Evolutionary conservation across 352 stramenopile genomes (phyloP).

Genomic region (Pythium aquatile): DNA sequence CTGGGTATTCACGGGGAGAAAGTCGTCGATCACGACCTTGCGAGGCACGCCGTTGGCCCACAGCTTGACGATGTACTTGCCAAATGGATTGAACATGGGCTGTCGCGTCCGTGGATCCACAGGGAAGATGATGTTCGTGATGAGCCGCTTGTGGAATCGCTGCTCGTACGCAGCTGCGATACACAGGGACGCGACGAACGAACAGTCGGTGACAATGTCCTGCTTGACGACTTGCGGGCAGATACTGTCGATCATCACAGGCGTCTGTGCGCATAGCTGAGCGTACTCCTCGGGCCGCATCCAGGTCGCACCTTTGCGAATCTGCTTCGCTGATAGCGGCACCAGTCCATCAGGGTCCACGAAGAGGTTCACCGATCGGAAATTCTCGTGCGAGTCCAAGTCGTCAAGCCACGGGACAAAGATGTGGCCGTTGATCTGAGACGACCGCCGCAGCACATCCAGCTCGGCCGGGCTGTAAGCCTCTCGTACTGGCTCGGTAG

Average conservation of each 20-base stretch:
- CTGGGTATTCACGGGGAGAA: slow-evolving; percentile 84
- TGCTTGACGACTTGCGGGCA: slow-evolving; percentile 80
- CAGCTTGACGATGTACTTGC: slow-evolving; percentile 97
- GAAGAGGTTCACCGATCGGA: slow-evolving; percentile 50
- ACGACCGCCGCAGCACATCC: slow-evolving; percentile 78
- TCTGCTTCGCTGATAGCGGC: slow-evolving; percentile 67
- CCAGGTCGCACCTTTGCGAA: slow-evolving; percentile 58
- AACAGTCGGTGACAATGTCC: slow-evolving; percentile 92
- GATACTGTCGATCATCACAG: slow-evolving; percentile 74
- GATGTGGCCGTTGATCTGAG: slow-evolving; percentile 79
- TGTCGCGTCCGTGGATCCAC: slow-evolving; percentile 71
- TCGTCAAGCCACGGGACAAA: slow-evolving; percentile 83
- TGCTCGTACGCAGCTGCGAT: slow-evolving; percentile 91
- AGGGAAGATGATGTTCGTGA: slow-evolving; percentile 96
- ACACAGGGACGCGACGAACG: slow-evolving; percentile 92
- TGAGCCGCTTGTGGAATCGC: slow-evolving; percentile 88
- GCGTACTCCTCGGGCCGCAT: slow-evolving; percentile 67
- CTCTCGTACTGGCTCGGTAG: background rate
- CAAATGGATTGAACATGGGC: slow-evolving; percentile 86
- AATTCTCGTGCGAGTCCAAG: slow-evolving; percentile 57
- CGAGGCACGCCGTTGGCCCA: slow-evolving; percentile 94
- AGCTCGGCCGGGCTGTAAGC: slow-evolving; percentile 63
- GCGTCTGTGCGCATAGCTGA: slow-evolving; percentile 38
- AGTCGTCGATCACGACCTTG: slow-evolving; percentile 95
- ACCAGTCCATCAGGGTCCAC: slow-evolving; percentile 69